phyloP scores from a whole-genome alignment of 352 stramenopile species.

The Globisporangium rhizosaccharum region DNA sequence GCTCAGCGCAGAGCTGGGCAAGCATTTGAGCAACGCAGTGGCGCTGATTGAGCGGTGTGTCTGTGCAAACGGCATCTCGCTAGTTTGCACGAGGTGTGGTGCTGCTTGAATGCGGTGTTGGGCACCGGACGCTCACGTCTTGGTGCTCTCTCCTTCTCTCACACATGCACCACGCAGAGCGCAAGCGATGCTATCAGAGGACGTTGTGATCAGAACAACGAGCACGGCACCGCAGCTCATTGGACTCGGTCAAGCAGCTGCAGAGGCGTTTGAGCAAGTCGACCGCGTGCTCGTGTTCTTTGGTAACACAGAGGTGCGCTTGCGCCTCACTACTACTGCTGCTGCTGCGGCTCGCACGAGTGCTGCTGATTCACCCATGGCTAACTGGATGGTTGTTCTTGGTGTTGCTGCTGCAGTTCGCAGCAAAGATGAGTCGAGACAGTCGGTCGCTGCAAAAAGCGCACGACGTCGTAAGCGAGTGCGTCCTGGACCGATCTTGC shows the following conservation, averaged over 20 bases:
- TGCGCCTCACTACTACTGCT: background rate
- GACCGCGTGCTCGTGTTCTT: slow-evolving; percentile 33
- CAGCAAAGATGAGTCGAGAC: slow-evolving; percentile 12
- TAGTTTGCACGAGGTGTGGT: too few relatives aligned
- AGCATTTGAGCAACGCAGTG: slow-evolving; percentile 20
- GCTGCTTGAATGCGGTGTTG: background rate
- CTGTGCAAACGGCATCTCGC: background rate
- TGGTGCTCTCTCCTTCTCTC: background rate
- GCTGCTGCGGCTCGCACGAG: background rate
- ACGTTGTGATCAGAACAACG: slow-evolving; percentile 22
- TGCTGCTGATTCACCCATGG: background rate
- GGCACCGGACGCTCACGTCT: background rate
- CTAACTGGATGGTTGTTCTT: background rate
- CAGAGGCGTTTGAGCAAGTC: slow-evolving; percentile 20
- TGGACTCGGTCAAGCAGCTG: slow-evolving; percentile 23
- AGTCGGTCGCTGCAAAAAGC: slow-evolving; percentile 9
- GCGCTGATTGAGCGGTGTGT: slow-evolving; percentile 25
- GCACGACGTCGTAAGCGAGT: slow-evolving; percentile 31
- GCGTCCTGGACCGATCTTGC: background rate
- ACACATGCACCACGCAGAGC: slow-evolving; percentile 12
- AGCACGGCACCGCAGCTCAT: slow-evolving; percentile 17
- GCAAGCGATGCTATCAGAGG: slow-evolving; percentile 22
- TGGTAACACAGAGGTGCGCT: slow-evolving; percentile 23
- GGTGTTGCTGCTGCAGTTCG: slow-evolving; percentile 1
- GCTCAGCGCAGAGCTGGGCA: slow-evolving; percentile 24